A percentile compares a stretch with the other conserved stretches of the same genome.
These are phyloP conservation scores for Suhomyces kunorum DNA, from an alignment of 1,139 yeast species.

Conservation along the genomic window DNA sequence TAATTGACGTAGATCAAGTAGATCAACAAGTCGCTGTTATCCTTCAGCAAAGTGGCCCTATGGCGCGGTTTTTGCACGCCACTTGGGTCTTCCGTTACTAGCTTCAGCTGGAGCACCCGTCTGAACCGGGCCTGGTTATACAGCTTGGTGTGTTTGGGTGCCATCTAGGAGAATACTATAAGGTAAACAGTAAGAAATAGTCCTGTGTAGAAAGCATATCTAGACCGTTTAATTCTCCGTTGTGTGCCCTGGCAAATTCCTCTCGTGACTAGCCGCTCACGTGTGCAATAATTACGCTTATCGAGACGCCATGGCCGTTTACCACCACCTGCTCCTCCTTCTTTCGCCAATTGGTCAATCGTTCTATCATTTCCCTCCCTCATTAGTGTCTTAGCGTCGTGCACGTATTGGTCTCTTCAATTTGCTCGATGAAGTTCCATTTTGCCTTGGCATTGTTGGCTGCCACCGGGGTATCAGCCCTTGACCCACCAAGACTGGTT, in stretches of 20 bases:
- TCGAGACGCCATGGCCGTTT: background rate
- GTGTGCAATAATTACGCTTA: conserved; percentile 1
- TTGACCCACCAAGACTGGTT: background rate
- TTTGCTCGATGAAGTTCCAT: conserved; percentile 2
- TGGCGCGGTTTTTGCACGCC: conserved; percentile 7
- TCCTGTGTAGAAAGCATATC: background rate
- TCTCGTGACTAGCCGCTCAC: background rate
- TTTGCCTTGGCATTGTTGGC: conserved; percentile 3
- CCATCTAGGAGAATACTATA: background rate
- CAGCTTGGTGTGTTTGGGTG: conserved; percentile 17
- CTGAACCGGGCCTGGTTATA: conserved; percentile 25
- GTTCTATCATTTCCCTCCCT: background rate
- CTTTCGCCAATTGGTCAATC: background rate
- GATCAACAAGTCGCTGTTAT: conserved; percentile 46
- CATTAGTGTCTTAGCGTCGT: background rate
- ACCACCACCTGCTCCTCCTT: background rate
- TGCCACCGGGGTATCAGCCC: conserved; percentile 6
- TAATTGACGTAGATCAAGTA: conserved; percentile 52
- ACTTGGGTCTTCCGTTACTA: background rate
- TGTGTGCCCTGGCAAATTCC: background rate
- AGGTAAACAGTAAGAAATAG: too few relatives aligned
- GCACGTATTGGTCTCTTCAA: background rate
- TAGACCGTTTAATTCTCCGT: background rate
- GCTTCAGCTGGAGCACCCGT: conserved; percentile 22
- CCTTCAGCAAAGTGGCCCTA: conserved; percentile 29